Conservation (phyloP, 805 yeast species). For the Scheffersomyces ergatensis region DNA sequence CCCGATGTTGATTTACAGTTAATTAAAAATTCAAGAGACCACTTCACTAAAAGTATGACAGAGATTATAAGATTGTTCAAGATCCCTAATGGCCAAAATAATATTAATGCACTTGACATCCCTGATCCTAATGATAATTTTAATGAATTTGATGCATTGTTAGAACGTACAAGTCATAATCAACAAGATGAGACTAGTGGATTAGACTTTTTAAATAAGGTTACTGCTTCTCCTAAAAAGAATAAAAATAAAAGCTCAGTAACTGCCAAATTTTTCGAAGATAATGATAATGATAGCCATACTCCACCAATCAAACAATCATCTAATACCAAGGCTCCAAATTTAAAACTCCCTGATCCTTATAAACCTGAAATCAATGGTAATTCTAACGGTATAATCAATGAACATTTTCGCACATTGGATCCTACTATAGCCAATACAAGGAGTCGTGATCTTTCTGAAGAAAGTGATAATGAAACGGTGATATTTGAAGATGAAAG, state of each 20-base stretch:
- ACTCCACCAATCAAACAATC: not conserved
- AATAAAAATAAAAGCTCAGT: not conserved
- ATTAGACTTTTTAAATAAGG: slow-evolving; percentile 6
- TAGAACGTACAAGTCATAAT: too few species aligned
- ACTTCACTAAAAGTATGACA: slow-evolving; percentile 32
- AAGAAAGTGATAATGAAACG: slow-evolving; percentile 29
- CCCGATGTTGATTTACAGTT: slow-evolving; percentile 34
- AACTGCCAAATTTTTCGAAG: not conserved
- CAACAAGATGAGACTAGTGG: slow-evolving; percentile 1
- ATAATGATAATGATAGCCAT: not conserved
- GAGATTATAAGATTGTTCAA: slow-evolving; percentile 31
- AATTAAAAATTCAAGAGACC: slow-evolving; percentile 30
- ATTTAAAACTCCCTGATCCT: not conserved
- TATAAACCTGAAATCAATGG: not conserved
- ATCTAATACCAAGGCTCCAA: not conserved
- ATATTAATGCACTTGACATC: slow-evolving; percentile 16
- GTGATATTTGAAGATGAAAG: slow-evolving; percentile 20
- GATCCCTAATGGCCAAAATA: slow-evolving; percentile 20
- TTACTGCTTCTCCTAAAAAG: too few species aligned
- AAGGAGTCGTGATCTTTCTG: not conserved
- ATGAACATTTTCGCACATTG: not conserved
- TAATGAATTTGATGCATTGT: slow-evolving; percentile 16
- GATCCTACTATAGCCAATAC: not conserved
- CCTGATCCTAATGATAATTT: slow-evolving; percentile 15
- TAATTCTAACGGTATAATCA: not conserved